Evolutionary conservation across 2,329 filamentous ascomycete species (phyloP).

Genomic region (Microsporum canis): DNA sequence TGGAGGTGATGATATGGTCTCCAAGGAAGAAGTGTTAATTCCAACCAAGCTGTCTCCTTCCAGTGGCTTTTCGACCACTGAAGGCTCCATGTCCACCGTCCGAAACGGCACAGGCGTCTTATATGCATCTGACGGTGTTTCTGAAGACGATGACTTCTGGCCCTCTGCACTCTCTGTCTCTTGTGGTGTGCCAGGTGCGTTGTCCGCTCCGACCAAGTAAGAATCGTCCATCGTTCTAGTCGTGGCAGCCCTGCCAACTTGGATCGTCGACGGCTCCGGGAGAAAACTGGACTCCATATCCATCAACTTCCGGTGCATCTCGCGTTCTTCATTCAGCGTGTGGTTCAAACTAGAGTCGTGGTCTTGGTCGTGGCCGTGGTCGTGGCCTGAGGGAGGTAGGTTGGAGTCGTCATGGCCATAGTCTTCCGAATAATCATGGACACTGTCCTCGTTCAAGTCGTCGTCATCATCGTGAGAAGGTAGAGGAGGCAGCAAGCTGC

Average conservation of each 20-base stretch:
- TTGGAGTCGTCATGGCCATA: conserved; percentile 21
- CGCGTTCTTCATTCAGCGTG: conserved; percentile 43
- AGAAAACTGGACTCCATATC: conserved; percentile 55
- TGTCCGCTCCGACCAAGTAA: conserved; percentile 30
- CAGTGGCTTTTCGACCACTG: conserved; percentile 8
- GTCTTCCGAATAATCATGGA: conserved; percentile 15
- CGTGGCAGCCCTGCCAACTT: conserved; percentile 20
- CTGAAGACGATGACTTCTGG: conserved; percentile 14
- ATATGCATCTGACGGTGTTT: conserved; percentile 19
- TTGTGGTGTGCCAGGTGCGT: conserved; percentile 14
- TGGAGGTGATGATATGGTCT: conserved; percentile 36
- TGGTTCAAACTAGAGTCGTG: conserved; percentile 21
- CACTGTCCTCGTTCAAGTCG: conserved; percentile 10
- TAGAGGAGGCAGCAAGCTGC: conserved; percentile 9
- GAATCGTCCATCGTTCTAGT: conserved; percentile 32
- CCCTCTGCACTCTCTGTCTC: conserved; percentile 4
- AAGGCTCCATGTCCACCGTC: conserved; percentile 3
- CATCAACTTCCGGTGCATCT: conserved; percentile 49
- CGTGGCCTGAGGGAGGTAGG: conserved; percentile 4
- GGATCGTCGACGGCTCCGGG: conserved; percentile 42
- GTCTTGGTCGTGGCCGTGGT: background rate
- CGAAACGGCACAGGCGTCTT: conserved; percentile 20
- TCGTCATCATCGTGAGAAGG: conserved; percentile 9
- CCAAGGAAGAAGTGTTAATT: conserved; percentile 27
- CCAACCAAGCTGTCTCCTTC: conserved; percentile 11